Conservation (phyloP, 306 rosid genomes). For the Morella rubra region DNA sequence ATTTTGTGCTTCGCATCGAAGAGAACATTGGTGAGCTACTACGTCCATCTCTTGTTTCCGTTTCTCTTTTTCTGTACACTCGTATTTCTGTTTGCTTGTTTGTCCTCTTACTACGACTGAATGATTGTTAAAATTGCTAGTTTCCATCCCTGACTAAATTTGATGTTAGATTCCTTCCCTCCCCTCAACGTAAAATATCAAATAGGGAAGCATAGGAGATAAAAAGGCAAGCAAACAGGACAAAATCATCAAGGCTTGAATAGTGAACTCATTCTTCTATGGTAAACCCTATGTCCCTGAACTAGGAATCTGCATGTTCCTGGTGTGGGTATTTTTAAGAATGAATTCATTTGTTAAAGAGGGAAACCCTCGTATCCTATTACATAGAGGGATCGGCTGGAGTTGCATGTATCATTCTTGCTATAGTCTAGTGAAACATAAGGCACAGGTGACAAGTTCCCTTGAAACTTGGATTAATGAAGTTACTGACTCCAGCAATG, state of each 20-base stretch:
- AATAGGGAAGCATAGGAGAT: background rate
- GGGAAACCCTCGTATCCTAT: background rate
- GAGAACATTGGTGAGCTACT: slow-evolving; percentile 83
- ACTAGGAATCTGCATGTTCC: background rate
- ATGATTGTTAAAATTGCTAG: background rate
- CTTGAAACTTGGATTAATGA: background rate
- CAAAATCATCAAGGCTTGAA: background rate
- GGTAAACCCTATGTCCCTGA: background rate
- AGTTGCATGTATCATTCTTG: background rate
- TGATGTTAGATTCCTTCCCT: background rate
- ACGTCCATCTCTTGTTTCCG: slow-evolving; percentile 18
- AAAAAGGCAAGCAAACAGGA: background rate
- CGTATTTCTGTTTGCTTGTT: background rate
- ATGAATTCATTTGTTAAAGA: background rate
- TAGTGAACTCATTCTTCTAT: background rate
- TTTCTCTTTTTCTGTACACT: slow-evolving; percentile 3
- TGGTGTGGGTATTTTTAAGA: background rate
- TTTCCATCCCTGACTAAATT: background rate
- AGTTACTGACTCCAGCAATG: background rate
- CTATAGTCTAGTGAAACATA: background rate
- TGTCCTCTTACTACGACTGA: background rate
- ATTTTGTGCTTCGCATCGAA: slow-evolving; percentile 96
- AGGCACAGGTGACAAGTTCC: background rate
- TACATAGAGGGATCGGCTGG: background rate
- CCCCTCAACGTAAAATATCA: background rate